A percentile compares a stretch with the other conserved stretches of the same genome.
Conservation (phyloP, 2,329 filamentous ascomycete genomes). For the Microcera coccophila region DNA sequence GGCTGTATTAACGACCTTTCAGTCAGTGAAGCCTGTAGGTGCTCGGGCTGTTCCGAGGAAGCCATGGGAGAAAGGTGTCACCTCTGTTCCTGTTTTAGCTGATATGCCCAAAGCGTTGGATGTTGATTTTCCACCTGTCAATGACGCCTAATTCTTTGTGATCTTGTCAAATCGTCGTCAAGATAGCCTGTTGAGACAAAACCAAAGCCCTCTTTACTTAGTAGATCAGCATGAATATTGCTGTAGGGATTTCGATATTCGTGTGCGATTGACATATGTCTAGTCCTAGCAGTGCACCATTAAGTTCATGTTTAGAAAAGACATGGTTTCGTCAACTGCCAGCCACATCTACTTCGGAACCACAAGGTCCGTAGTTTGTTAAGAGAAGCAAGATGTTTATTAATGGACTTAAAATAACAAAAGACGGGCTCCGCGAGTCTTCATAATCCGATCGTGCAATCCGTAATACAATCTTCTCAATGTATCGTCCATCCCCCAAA, state of each 20-base stretch:
- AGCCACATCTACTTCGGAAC: neutral
- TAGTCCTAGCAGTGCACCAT: too few relatives aligned
- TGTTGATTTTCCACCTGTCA: slow-evolving; percentile 33
- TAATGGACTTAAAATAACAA: slow-evolving; percentile 19
- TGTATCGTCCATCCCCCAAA: slow-evolving; percentile 14
- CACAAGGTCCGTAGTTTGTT: too few relatives aligned
- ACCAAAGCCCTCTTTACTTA: neutral
- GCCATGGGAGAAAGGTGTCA: slow-evolving; percentile 72
- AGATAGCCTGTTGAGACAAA: neutral
- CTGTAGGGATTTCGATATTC: slow-evolving; percentile 4
- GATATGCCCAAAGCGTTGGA: slow-evolving; percentile 28
- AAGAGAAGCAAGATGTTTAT: slow-evolving; percentile 22
- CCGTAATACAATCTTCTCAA: slow-evolving; percentile 21
- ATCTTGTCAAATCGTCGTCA: neutral
- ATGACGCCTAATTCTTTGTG: slow-evolving; percentile 25
- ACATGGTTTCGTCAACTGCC: neutral
- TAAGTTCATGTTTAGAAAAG: too few relatives aligned
- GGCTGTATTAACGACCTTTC: slow-evolving; percentile 6
- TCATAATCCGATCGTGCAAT: slow-evolving; percentile 17
- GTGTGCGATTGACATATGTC: slow-evolving; percentile 8
- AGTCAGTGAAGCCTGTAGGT: slow-evolving; percentile 48
- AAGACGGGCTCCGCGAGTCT: slow-evolving; percentile 1
- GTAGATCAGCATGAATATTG: slow-evolving; percentile 7
- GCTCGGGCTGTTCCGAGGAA: slow-evolving; percentile 48
- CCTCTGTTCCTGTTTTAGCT: slow-evolving; percentile 7